Percentiles rank a stretch among this genome's conserved stretches.
These are phyloP conservation scores for Sarcocystis neurona DNA, from an alignment of 169 alveolate species.

Conservation along the genomic window DNA sequence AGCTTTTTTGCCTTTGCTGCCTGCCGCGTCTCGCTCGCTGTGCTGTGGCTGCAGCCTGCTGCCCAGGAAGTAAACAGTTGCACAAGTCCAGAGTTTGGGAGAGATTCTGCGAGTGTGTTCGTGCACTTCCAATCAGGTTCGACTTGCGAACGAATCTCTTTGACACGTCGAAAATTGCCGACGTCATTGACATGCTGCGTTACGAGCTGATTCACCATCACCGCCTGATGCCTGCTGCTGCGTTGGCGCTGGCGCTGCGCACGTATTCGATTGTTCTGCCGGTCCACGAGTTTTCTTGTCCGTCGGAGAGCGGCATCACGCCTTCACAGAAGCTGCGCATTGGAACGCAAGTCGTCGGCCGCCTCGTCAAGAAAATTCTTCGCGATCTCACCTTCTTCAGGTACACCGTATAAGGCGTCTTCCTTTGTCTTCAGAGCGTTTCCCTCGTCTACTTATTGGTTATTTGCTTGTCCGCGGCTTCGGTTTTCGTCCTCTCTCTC, in stretches of 20 bases:
- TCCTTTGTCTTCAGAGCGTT: too few relatives aligned
- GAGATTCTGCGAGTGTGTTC: too few relatives aligned
- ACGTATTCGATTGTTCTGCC: constrained; percentile 4
- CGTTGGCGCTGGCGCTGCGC: background rate
- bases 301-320: constrained; percentile 32
- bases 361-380: constrained; percentile 75
- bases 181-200: constrained; percentile 81
- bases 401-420: too few relatives aligned
- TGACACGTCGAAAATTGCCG: constrained; percentile 84
- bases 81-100: too few relatives aligned
- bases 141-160: constrained; percentile 48
- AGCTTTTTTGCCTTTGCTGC: too few relatives aligned
- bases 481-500: too few relatives aligned
- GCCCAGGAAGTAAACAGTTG: too few relatives aligned
- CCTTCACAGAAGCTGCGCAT: constrained; percentile 74
- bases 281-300: constrained; percentile 1
- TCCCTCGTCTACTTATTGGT: too few relatives aligned
- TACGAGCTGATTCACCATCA: constrained; percentile 85
- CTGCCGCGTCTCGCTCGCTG: too few relatives aligned
- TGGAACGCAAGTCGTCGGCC: constrained; percentile 80
- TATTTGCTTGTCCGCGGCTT: too few relatives aligned
- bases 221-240: constrained; percentile 15
- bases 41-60: too few relatives aligned
- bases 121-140: background rate
- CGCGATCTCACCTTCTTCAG: constrained; percentile 79